Evolutionary conservation across 2,329 filamentous ascomycete genomes (phyloP), one percentile per base, ranked within the genome.

Genomic region (Cordyceps fumosorosea): DNA sequence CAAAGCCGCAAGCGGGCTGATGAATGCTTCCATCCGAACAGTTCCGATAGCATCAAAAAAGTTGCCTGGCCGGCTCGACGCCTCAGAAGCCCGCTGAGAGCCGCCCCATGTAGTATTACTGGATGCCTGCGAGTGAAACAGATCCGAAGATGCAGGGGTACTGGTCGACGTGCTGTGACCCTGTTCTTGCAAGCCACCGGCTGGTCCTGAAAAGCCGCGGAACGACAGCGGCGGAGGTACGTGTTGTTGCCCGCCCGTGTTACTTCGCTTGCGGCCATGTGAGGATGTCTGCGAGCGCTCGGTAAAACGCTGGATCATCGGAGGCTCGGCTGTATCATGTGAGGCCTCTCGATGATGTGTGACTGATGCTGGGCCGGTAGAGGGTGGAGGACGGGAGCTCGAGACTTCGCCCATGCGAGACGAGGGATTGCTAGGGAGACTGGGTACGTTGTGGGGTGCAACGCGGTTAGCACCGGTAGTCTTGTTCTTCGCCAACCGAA

Each of bases 21-120:
- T 96, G 73, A 98, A 99, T 0, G 95, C 95, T 74, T 98, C 93
- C 93, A 99, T 98, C 32, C 95, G 86, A 53, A 98, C 86, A 2
- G 93, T 98, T 1, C 93, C 92, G 63, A 96, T 88, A 1, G 89
- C 89, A 68, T 96, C 92, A 70, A 95, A 95, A 77, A 95, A 93
- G 73, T 86, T 86, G 62, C 77, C 77, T 0, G 78, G 75, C 6
- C 76, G 72, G 11, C 80, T 82, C 1, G 82, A 85, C 3, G 81
- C 80, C 64, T 85, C 83, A 0, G 82, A 84, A 3, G 81, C 82
- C n/a, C 81, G 77, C 64, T 80, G 77, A 5, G 81, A 83, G 3
- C 74, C 71, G 12, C 75, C 77, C 75, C 77, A 81, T 18, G 77
- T 74, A 42, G 73, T 70, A 48, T 74, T 74, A 57, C 70, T 77